Evolutionary conservation across 148 eudicot genomes (phyloP).

Genomic region (Pharnaceum exiguum): DNA sequence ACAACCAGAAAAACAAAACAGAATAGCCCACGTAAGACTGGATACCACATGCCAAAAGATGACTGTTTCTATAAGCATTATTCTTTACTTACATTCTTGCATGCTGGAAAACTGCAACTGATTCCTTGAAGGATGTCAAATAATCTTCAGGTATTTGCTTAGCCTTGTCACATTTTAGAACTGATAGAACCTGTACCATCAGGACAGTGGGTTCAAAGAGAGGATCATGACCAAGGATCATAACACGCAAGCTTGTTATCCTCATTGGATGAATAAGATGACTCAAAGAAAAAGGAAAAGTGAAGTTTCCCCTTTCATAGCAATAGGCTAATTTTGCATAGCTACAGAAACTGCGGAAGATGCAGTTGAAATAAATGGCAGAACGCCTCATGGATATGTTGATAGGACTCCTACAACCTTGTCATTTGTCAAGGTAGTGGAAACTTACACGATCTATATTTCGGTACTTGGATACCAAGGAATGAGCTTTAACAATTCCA

Average conservation of each 20-base stretch:
- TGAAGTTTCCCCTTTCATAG: no score
- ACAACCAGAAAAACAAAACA: background rate
- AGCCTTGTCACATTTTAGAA: slow-evolving; percentile 52
- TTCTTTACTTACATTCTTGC: slow-evolving; percentile 52
- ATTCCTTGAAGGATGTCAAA: slow-evolving; percentile 52
- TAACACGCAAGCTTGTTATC: no score
- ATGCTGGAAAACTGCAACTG: slow-evolving; percentile 77
- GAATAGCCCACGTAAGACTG: background rate
- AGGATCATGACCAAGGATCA: no score
- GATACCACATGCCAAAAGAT: background rate
- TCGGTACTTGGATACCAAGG: slow-evolving; percentile 66
- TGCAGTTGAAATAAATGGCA: background rate
- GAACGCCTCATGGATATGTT: background rate
- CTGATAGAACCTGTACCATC: slow-evolving; percentile 57
- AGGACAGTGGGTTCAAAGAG: background rate
- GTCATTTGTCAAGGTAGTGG: background rate
- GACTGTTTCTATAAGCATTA: background rate
- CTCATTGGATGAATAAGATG: no score
- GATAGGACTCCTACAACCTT: background rate
- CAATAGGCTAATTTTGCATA: no score
- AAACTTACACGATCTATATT: slow-evolving; percentile 68
- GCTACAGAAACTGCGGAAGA: no score
- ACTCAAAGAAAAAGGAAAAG: no score
- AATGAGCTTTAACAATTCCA: slow-evolving; percentile 66
- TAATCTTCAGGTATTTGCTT: slow-evolving; percentile 71